phyloP scores from a whole-genome alignment of 768 basidiomycete species.

The Boletus sp. region DNA sequence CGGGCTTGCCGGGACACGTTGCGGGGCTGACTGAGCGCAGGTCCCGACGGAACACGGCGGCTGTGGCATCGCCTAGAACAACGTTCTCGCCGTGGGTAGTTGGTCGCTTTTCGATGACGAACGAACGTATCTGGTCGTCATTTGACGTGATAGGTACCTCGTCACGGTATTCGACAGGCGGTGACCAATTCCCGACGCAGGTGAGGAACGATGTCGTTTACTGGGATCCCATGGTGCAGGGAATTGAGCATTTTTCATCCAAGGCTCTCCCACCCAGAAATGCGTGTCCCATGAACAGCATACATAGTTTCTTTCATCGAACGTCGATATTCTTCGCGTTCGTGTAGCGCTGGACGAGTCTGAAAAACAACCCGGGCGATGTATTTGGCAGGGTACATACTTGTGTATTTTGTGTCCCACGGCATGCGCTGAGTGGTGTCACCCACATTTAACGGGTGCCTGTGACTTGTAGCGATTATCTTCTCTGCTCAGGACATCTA shows the following conservation, averaged over 20 bases:
- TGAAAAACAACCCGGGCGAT: no score
- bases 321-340: no score
- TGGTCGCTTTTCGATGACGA: neutral
- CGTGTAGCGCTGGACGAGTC: no score
- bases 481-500: conserved; percentile 12
- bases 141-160: neutral
- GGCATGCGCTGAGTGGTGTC: no score
- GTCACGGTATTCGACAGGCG: no score
- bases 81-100: neutral
- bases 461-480: neutral
- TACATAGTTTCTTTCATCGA: neutral
- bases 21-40: neutral
- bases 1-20: neutral
- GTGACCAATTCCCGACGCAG: neutral
- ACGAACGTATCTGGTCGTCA: neutral
- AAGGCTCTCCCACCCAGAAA: neutral
- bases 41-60: neutral
- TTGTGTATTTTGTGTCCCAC: no score
- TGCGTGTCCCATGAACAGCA: neutral
- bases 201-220: neutral
- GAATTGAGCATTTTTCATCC: neutral
- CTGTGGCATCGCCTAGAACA: neutral
- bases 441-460: no score
- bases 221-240: neutral
- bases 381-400: no score